Base-by-base conservation (phyloP, 2,329 filamentous ascomycete species). In the Aspergillus felis region DNA sequence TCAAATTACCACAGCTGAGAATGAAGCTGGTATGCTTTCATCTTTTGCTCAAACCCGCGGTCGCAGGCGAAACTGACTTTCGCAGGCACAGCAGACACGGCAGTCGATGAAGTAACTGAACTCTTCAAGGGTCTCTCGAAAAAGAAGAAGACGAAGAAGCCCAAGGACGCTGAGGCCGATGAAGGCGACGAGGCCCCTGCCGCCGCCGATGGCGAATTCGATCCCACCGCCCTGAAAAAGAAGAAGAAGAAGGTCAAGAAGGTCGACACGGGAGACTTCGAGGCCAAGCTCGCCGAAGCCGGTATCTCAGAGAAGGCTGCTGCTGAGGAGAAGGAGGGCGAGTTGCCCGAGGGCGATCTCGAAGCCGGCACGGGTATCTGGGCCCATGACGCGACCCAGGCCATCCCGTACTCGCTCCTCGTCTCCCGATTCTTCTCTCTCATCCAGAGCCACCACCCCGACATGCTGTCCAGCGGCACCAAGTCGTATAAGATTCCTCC, bases 401-500 rank as follows among this genome's bases (percentile, higher is more conserved):
- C 87, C 63, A 91, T 97, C 77, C 87, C 84, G 72, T 99, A 97
- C 84, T 84, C 87, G 70, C 84, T 92, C 62, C 87, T 99, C 52
- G 87, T 97, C 64, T 84, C 83, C 71, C 91, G 94, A 67, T 99
- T 99, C 84, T 99, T 97, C 85, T 88, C 86, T 73, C 89, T 96
- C 66, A 87, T 99, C 63, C 87, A 94, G 77, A 90, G 93, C 78
- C 92, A 95, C 83, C 96, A 99, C 82, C 94, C 94, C 68, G 94
- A 99, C 75, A 89, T 97, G 71, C 88, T 93, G 64, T 89, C 90
- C 62, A 90, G 87, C 74, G 91, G 91, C 65, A 87, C 87, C 71
- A 94, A 92, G 84, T 95, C 90, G 78, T 99, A 97, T 87, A 97
- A 97, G 87, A 99, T 99, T 68, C 94, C 94, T 53, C 94, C 94